Evolutionary conservation across 2,329 filamentous ascomycete genomes (phyloP).

Genomic region (Ophiostoma sp.): DNA sequence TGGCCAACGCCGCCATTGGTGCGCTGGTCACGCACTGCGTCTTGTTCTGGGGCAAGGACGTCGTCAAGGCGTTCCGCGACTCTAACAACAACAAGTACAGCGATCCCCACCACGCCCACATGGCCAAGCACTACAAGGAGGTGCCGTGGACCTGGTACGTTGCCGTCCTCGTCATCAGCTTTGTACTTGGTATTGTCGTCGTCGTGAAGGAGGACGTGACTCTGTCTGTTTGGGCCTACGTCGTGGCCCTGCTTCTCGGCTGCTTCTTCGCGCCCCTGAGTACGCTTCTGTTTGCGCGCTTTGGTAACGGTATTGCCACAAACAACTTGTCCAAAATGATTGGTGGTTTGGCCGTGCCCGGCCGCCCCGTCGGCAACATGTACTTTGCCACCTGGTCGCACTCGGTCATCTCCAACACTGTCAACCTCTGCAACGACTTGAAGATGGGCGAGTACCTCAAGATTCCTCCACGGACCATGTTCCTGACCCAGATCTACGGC

Average conservation of each 20-base stretch:
- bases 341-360: constrained; percentile 47
- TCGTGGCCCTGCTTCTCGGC: constrained; percentile 42
- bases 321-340: constrained; percentile 56
- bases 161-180: constrained; percentile 38
- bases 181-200: constrained; percentile 44
- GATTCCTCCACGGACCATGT: constrained; percentile 51
- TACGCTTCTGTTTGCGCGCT: constrained; percentile 47
- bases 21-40: constrained; percentile 48
- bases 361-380: constrained; percentile 50
- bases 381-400: constrained; percentile 56
- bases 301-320: constrained; percentile 53
- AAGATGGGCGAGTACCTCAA: constrained; percentile 59
- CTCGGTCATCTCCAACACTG: constrained; percentile 47
- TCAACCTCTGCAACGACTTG: constrained; percentile 48
- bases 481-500: constrained; percentile 51
- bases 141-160: constrained; percentile 46
- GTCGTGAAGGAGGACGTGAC: constrained; percentile 44
- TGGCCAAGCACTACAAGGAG: constrained; percentile 50
- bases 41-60: constrained; percentile 52
- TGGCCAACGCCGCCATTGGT: constrained; percentile 54
- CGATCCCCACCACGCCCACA: constrained; percentile 49
- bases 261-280: constrained; percentile 49
- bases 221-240: constrained; percentile 43
- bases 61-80: constrained; percentile 44
- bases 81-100: constrained; percentile 40